phyloP scores from a whole-genome alignment of 179 eudicot species.

The Silene coronaria region DNA sequence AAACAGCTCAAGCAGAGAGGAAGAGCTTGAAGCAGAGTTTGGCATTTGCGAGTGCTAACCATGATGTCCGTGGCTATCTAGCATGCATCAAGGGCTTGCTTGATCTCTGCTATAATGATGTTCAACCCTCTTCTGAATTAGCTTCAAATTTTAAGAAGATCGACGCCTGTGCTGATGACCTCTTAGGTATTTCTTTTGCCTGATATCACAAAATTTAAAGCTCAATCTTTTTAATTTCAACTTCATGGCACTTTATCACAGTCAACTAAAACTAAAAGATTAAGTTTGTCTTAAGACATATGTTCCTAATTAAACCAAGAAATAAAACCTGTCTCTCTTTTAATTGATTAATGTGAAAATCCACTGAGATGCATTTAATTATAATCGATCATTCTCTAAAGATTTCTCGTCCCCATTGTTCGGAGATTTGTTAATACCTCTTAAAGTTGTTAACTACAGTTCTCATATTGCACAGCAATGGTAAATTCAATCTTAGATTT shows the following conservation, averaged over 20 bases:
- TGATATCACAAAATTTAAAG: not conserved
- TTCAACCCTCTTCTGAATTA: conserved; percentile 45
- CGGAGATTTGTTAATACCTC: not conserved
- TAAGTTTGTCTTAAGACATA: too few species aligned
- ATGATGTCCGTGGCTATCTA: conserved; percentile 64
- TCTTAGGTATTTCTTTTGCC: conserved; percentile 42
- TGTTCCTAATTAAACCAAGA: not conserved
- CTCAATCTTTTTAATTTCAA: not conserved
- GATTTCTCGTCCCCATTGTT: not conserved
- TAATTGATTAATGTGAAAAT: not conserved
- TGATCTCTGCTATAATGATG: conserved; percentile 30
- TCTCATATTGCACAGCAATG: conserved; percentile 35
- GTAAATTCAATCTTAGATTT: conserved; percentile 66
- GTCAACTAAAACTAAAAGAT: too few species aligned
- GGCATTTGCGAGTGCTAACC: conserved; percentile 74
- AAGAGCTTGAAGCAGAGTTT: conserved; percentile 60
- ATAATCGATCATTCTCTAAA: not conserved
- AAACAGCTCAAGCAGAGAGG: conserved; percentile 75
- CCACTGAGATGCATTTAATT: not conserved
- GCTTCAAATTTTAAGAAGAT: conserved; percentile 45
- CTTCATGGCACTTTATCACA: not conserved
- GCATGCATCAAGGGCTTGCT: conserved; percentile 58
- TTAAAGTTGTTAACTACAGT: not conserved
- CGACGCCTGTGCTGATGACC: conserved; percentile 44
- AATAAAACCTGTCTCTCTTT: not conserved